Percentiles rank a stretch among this genome's conserved stretches.
phyloP scores from a whole-genome alignment of 225 moss, liverwort and hornwort genomes.

The Neckera pumila region DNA sequence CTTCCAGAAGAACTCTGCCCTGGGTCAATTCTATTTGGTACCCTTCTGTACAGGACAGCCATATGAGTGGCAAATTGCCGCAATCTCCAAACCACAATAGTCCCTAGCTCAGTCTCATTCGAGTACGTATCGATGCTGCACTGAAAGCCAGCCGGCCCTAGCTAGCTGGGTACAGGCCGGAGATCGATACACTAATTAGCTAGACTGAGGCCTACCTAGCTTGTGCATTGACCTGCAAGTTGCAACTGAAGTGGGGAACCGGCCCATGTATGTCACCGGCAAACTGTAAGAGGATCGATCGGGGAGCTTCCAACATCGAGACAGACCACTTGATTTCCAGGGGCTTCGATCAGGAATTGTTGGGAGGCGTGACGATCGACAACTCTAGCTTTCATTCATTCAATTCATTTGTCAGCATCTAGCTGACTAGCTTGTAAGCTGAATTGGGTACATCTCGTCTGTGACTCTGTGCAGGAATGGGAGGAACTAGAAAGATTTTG shows the following conservation, averaged over 20 bases:
- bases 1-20: background rate
- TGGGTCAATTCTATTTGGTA: background rate
- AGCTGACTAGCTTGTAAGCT: background rate
- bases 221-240: background rate
- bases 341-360: no score
- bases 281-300: background rate
- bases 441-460: background rate
- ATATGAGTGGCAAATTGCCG: background rate
- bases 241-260: background rate
- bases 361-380: background rate
- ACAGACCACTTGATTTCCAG: background rate
- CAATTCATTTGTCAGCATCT: background rate
- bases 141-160: background rate
- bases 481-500: background rate
- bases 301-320: background rate
- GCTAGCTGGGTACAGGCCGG: background rate
- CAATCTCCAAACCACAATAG: no score
- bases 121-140: background rate
- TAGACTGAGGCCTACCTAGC: no score
- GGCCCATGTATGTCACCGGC: background rate
- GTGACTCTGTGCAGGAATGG: background rate
- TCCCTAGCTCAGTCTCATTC: no score
- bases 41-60: background rate
- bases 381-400: background rate
- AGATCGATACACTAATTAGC: background rate